A percentile compares a stretch with the other conserved stretches of the same genome.
These are phyloP conservation scores for Comarum palustre DNA, from an alignment of 306 rosid genomes.

Conservation along the genomic window DNA sequence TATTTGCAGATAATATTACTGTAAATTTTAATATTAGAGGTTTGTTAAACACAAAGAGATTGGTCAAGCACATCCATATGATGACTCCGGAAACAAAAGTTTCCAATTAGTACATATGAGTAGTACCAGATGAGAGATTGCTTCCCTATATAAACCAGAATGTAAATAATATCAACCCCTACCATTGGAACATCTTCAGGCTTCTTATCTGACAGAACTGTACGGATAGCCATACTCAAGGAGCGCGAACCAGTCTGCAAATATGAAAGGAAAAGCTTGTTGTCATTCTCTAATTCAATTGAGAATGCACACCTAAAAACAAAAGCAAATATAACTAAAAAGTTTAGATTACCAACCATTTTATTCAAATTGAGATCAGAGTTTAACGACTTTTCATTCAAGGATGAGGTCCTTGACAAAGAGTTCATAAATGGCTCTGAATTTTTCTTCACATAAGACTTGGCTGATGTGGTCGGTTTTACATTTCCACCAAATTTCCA, in stretches of 20 bases:
- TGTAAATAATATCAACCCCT: constrained; percentile 21
- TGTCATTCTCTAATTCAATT: constrained; percentile 6
- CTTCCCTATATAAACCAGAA: neutral
- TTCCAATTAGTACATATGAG: neutral
- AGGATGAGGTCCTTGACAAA: constrained; percentile 63
- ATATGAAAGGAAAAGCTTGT: neutral
- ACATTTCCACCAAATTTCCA: constrained; percentile 90
- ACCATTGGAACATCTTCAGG: constrained; percentile 93
- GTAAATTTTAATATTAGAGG: neutral
- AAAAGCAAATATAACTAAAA: neutral
- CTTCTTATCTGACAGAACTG: constrained; percentile 68
- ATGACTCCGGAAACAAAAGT: neutral
- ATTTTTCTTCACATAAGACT: constrained; percentile 69
- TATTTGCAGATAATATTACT: neutral
- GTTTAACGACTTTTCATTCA: constrained; percentile 51
- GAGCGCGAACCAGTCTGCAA: constrained; percentile 63
- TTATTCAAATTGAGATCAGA: constrained; percentile 61
- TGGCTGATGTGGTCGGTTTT: constrained; percentile 49
- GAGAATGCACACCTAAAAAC: constrained; percentile 20
- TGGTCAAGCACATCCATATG: neutral
- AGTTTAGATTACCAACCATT: constrained; percentile 70
- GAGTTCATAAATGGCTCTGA: constrained; percentile 84
- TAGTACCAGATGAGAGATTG: neutral
- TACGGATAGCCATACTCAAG: constrained; percentile 67
- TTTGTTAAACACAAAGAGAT: neutral